A percentile compares a stretch with the other conserved stretches of the same genome.
phyloP scores from a whole-genome alignment of 495 filamentous ascomycete genomes.

The Cercophora sp. region DNA sequence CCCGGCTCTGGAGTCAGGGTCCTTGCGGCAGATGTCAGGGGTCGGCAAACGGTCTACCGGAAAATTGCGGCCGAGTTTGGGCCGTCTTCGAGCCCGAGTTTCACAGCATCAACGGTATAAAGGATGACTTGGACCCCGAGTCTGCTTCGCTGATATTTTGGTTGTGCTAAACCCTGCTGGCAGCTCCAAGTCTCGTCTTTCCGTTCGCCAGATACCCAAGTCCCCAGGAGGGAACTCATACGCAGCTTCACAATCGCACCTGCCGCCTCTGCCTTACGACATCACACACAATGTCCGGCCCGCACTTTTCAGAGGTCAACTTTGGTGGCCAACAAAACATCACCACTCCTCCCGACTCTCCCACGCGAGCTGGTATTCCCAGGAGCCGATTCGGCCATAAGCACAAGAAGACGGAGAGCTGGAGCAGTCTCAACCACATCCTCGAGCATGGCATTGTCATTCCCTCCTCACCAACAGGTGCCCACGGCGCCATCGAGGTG shows the following conservation, averaged over 20 bases:
- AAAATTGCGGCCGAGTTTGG: too few relatives aligned
- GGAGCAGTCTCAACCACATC: slow-evolving; percentile 13
- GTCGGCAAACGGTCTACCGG: too few relatives aligned
- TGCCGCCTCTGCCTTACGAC: too few relatives aligned
- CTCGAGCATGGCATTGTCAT: slow-evolving; percentile 16
- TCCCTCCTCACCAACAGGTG: slow-evolving; percentile 14
- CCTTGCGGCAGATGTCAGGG: too few relatives aligned
- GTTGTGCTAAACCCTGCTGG: too few relatives aligned
- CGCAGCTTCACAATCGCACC: too few relatives aligned
- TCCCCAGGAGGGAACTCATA: background rate
- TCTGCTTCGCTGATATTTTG: too few relatives aligned
- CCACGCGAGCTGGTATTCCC: slow-evolving; percentile 8
- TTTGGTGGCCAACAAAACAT: slow-evolving; percentile 38
- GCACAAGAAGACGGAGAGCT: slow-evolving; percentile 21
- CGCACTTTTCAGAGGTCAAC: slow-evolving; percentile 55
- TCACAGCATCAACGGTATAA: too few relatives aligned
- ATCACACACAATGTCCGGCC: slow-evolving; percentile 53
- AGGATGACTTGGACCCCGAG: too few relatives aligned
- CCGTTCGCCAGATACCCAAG: background rate
- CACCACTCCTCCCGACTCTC: slow-evolving; percentile 21
- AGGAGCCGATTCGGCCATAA: background rate
- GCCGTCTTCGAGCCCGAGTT: too few relatives aligned
- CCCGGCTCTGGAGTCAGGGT: too few relatives aligned
- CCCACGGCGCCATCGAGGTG: slow-evolving; percentile 59
- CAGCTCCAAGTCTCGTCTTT: background rate